phyloP scores from a whole-genome alignment of 345 rosid genomes.

The Durio zibethinus region DNA sequence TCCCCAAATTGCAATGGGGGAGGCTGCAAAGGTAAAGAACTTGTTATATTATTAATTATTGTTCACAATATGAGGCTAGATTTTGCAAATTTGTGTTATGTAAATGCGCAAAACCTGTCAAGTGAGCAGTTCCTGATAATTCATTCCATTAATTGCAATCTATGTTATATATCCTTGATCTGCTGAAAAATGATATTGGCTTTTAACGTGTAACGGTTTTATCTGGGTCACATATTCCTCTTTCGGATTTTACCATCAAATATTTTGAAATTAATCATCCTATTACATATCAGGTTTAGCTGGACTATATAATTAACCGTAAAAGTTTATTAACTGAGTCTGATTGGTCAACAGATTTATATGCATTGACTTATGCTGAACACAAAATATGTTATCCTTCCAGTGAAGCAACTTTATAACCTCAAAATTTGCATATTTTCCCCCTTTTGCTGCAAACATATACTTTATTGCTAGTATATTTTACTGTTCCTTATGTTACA shows the following conservation, averaged over 20 bases:
- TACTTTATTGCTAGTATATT: not conserved
- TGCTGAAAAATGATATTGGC: not conserved
- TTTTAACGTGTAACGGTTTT: not conserved
- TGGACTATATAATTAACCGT: not conserved
- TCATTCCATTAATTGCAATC: not conserved
- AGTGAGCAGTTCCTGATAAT: not conserved
- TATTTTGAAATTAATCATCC: slow-evolving; percentile 14
- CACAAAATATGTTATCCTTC: not conserved
- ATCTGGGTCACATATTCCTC: not conserved
- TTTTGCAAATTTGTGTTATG: not conserved
- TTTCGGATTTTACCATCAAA: not conserved
- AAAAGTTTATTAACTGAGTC: not conserved
- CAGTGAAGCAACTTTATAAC: not conserved
- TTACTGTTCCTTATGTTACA: slow-evolving; percentile 28
- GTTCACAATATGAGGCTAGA: not conserved
- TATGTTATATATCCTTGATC: not conserved
- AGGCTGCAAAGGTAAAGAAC: slow-evolving; percentile 49
- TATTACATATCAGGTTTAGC: not conserved
- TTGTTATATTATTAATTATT: not conserved
- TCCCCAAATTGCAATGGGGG: slow-evolving; percentile 41
- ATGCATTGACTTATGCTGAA: not conserved
- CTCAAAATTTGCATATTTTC: slow-evolving; percentile 15
- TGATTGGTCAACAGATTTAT: slow-evolving; percentile 9
- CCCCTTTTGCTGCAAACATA: not conserved
- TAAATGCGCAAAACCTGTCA: not conserved